A percentile compares a stretch with the other conserved stretches of the same genome.
Evolutionary conservation across 371 early-diverging fungal genomes (phyloP).

Genomic region (Mortierella sp.): DNA sequence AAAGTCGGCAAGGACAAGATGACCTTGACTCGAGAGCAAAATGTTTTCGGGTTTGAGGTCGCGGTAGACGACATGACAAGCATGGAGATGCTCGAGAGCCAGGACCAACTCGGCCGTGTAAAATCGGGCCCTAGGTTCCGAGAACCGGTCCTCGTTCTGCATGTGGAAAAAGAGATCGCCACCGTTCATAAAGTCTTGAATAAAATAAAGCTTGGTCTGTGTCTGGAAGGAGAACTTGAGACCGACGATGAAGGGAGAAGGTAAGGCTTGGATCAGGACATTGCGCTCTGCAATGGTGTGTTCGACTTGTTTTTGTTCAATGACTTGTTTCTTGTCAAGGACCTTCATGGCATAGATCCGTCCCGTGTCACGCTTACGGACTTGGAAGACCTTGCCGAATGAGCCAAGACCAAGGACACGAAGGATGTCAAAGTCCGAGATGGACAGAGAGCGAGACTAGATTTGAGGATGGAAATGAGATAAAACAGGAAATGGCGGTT

Average conservation of each 20-base stretch:
- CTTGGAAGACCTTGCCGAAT: constrained; percentile 88
- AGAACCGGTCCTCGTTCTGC: constrained; percentile 64
- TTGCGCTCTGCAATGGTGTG: constrained; percentile 85
- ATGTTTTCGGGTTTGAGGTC: constrained; percentile 74
- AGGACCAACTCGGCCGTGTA: constrained; percentile 73
- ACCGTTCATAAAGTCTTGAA: constrained; percentile 81
- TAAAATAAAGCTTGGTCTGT: constrained; percentile 69
- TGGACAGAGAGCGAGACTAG: constrained; percentile 55
- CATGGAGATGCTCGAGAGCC: constrained; percentile 75
- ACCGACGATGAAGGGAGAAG: constrained; percentile 72
- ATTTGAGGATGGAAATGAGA: background rate
- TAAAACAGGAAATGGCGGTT: background rate
- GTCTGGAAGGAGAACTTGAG: constrained; percentile 76
- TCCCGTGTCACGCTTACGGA: constrained; percentile 77
- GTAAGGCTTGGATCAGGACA: constrained; percentile 70
- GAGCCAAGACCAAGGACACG: constrained; percentile 83
- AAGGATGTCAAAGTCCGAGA: constrained; percentile 77
- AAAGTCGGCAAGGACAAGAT: constrained; percentile 81
- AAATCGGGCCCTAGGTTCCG: constrained; percentile 66
- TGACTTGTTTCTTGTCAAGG: constrained; percentile 76
- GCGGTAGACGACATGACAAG: constrained; percentile 69
- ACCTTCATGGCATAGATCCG: constrained; percentile 90
- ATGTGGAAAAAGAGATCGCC: constrained; percentile 81
- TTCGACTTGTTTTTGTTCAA: constrained; percentile 74
- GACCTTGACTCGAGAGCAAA: constrained; percentile 68